These are phyloP conservation scores for Melampsora americana DNA, from an alignment of 1,284 basidiomycete genomes.

Conservation along the genomic window DNA sequence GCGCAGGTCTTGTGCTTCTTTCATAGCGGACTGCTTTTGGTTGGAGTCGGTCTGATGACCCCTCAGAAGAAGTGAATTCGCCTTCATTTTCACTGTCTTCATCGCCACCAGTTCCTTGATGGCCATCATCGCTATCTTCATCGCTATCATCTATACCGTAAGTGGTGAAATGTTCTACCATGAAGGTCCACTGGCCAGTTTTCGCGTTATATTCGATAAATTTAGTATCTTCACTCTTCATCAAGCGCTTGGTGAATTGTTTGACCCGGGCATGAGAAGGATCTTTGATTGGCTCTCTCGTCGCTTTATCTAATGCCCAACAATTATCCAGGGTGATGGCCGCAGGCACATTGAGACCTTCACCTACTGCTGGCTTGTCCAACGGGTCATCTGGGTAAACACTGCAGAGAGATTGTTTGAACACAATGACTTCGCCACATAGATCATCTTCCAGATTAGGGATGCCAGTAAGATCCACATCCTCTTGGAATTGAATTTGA, in stretches of 20 bases:
- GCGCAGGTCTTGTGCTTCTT: neutral
- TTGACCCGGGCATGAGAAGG: constrained; percentile 67
- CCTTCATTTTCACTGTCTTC: constrained; percentile 48
- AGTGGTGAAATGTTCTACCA: constrained; percentile 76
- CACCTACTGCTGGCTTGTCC: constrained; percentile 71
- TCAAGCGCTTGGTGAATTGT: constrained; percentile 77
- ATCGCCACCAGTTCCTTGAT: constrained; percentile 13
- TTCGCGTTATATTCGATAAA: constrained; percentile 77
- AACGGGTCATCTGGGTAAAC: constrained; percentile 87
- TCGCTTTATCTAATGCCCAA: constrained; percentile 88
- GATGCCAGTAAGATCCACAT: constrained; percentile 86
- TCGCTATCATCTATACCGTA: constrained; percentile 53
- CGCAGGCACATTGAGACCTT: constrained; percentile 85
- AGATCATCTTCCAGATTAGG: constrained; percentile 70
- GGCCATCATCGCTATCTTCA: constrained; percentile 50
- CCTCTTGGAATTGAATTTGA: constrained; percentile 80
- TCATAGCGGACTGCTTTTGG: neutral
- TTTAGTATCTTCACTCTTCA: constrained; percentile 76
- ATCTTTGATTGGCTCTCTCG: constrained; percentile 84
- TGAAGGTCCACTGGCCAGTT: constrained; percentile 87
- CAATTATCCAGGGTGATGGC: constrained; percentile 74
- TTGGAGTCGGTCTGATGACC: constrained; percentile 10
- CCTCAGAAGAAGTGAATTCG: constrained; percentile 41
- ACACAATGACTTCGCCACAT: constrained; percentile 79
- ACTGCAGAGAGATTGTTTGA: constrained; percentile 84